A percentile compares a stretch with the other conserved stretches of the same genome.
Evolutionary conservation across 106 monocot species (phyloP).

Genomic region (Acorus gramineus): DNA sequence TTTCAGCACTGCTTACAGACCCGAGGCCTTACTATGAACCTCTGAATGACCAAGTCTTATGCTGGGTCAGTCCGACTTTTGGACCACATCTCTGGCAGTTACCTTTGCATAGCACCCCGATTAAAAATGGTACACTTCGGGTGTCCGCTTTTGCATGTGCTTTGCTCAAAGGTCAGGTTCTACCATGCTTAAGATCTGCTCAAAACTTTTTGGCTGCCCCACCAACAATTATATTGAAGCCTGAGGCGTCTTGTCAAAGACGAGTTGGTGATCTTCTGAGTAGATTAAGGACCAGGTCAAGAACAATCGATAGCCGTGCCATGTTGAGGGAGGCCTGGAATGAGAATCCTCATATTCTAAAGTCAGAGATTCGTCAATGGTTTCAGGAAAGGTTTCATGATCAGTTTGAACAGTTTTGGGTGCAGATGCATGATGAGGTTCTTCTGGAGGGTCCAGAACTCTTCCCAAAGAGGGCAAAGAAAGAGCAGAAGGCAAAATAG

Average conservation of each 20-base stretch:
- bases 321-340: conserved; percentile 55
- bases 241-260: conserved; percentile 53
- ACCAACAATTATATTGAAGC: conserved; percentile 50
- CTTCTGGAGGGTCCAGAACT: conserved; percentile 35
- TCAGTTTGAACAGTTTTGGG: conserved; percentile 47
- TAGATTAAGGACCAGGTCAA: conserved; percentile 37
- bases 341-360: conserved; percentile 34
- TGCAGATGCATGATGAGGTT: conserved; percentile 50
- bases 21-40: conserved; percentile 85
- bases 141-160: conserved; percentile 65
- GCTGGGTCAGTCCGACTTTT: conserved; percentile 83
- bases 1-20: conserved; percentile 65
- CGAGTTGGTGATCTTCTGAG: conserved; percentile 66
- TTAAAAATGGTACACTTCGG: conserved; percentile 36
- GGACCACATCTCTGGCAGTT: conserved; percentile 87
- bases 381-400: conserved; percentile 52
- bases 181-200: conserved; percentile 61
- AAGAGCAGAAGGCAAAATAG: conserved; percentile 6
- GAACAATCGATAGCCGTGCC: conserved; percentile 48
- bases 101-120: conserved; percentile 51
- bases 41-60: conserved; percentile 38
- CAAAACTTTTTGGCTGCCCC: conserved; percentile 44
- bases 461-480: conserved; percentile 46
- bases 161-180: conserved; percentile 69
- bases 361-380: conserved; percentile 55